These are phyloP conservation scores for Sclerospora graminicola DNA, from an alignment of 352 stramenopile genomes.

Conservation along the genomic window DNA sequence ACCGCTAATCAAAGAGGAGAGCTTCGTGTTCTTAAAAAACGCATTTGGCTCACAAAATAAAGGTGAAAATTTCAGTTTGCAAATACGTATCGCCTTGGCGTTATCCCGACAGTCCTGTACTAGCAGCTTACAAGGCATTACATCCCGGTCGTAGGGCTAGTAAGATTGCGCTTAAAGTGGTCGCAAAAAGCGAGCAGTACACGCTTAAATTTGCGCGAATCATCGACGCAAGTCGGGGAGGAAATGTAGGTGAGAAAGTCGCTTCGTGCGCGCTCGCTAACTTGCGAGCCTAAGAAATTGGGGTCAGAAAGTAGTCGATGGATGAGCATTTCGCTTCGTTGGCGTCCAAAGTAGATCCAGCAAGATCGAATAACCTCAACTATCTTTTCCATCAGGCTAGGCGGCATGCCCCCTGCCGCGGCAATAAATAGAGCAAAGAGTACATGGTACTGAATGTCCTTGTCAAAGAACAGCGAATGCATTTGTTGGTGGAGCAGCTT, in stretches of 20 bases:
- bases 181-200: slow-evolving; percentile 67
- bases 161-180: slow-evolving; percentile 59
- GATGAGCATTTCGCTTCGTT: slow-evolving; percentile 56
- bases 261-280: slow-evolving; percentile 32
- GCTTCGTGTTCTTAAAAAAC: too few species aligned
- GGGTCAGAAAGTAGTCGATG: slow-evolving; percentile 44
- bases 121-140: slow-evolving; percentile 9
- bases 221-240: slow-evolving; percentile 49
- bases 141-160: slow-evolving; percentile 4
- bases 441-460: slow-evolving; percentile 64
- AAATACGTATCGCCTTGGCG: not conserved
- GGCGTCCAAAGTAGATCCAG: slow-evolving; percentile 58
- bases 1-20: not conserved
- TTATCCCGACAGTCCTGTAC: not conserved
- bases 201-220: slow-evolving; percentile 72
- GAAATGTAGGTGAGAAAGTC: slow-evolving; percentile 59
- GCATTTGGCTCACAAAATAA: too few species aligned
- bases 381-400: slow-evolving; percentile 51
- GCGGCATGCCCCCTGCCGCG: slow-evolving; percentile 41
- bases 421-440: slow-evolving; percentile 61
- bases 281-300: slow-evolving; percentile 47
- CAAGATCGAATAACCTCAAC: slow-evolving; percentile 63
- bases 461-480: slow-evolving; percentile 67
- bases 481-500: slow-evolving; percentile 51
- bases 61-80: too few species aligned